These are phyloP conservation scores for Ophiorrhiza pumila DNA, from an alignment of 257 asterid species.

Conservation along the genomic window DNA sequence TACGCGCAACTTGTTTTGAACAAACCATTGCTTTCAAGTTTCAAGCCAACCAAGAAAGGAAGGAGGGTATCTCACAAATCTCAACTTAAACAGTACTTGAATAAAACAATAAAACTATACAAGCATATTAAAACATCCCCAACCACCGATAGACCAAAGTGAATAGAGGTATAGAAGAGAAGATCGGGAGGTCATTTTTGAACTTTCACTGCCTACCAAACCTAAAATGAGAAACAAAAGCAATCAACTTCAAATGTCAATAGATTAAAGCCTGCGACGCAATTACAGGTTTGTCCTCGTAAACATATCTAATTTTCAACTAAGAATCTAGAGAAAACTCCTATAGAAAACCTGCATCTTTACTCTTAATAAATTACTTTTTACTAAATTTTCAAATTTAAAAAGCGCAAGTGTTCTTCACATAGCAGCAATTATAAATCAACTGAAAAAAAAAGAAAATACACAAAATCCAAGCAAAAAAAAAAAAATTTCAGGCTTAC, in stretches of 20 bases:
- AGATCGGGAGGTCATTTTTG: conserved; percentile 17
- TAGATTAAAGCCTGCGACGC: conserved; percentile 11
- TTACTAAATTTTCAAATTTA: neutral
- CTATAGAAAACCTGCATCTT: neutral
- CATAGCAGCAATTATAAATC: no score
- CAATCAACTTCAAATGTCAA: conserved; percentile 12
- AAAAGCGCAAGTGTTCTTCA: no score
- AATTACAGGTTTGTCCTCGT: conserved; percentile 41
- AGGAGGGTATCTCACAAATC: neutral
- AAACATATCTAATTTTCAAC: conserved; percentile 26
- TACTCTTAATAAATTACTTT: no score
- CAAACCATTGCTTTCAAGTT: neutral
- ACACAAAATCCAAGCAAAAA: neutral
- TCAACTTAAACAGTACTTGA: neutral
- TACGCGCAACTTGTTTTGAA: neutral
- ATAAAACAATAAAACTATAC: neutral
- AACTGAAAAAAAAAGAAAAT: conserved; percentile 2
- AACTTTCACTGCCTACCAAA: conserved; percentile 32
- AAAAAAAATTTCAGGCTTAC: neutral
- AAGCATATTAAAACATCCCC: neutral
- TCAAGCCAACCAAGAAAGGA: neutral
- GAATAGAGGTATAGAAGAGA: neutral
- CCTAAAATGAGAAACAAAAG: conserved; percentile 14
- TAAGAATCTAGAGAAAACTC: neutral
- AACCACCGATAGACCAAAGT: conserved; percentile 1